A percentile compares a stretch with the other conserved stretches of the same genome.
Evolutionary conservation across 2,329 filamentous ascomycete species (phyloP).

Genomic region (Botrytis byssoidea): DNA sequence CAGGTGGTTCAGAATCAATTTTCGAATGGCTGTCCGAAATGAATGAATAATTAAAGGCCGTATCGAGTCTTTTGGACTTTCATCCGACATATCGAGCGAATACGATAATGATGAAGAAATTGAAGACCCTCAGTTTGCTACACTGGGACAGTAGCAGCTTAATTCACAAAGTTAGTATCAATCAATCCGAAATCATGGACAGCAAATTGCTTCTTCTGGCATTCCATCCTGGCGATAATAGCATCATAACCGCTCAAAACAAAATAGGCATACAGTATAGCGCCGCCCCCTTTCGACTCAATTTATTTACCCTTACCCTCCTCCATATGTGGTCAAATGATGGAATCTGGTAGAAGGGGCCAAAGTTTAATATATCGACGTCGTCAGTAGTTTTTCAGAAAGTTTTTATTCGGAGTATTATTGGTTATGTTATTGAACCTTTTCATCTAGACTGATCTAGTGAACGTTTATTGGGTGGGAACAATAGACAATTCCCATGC

Average conservation of each 20-base stretch:
- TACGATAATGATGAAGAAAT: background rate
- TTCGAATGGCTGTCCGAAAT: background rate
- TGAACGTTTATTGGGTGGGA: background rate
- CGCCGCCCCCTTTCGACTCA: background rate
- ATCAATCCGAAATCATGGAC: background rate
- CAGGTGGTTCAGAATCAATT: background rate
- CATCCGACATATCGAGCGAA: background rate
- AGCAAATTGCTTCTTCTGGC: background rate
- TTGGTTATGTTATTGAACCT: background rate
- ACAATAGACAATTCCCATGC: background rate
- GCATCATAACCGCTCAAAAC: background rate
- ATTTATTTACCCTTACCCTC: background rate
- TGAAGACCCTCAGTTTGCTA: background rate
- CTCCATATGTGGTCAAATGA: background rate
- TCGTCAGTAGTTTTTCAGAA: conserved; percentile 2
- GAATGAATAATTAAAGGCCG: background rate
- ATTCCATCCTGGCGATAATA: background rate
- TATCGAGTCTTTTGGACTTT: background rate
- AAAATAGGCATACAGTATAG: background rate
- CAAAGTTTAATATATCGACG: background rate
- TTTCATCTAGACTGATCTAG: background rate
- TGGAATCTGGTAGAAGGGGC: background rate
- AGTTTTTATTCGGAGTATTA: background rate
- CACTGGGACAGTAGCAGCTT: background rate
- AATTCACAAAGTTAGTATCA: background rate